These are phyloP conservation scores for Haematococcus sp. DNA, from an alignment of 139 green algal species.

Conservation along the genomic window DNA sequence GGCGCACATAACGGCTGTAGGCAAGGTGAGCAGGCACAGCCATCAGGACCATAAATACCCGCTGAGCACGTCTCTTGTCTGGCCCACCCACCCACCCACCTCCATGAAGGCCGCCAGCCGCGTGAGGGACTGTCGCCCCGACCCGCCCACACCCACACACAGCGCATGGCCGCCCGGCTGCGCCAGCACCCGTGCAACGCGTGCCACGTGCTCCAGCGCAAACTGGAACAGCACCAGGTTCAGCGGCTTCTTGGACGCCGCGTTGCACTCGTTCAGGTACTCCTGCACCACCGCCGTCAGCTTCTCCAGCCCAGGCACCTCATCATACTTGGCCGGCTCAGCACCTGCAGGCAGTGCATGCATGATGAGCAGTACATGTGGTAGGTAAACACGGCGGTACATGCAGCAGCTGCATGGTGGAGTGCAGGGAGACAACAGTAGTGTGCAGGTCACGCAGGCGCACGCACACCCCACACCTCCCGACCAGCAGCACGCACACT, in stretches of 20 bases:
- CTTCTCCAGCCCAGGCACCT: conserved; percentile 14
- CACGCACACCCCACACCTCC: too few species aligned
- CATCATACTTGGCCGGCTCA: conserved; percentile 23
- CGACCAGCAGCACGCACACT: too few species aligned
- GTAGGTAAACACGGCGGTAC: too few species aligned
- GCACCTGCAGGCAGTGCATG: not conserved
- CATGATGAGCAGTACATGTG: too few species aligned
- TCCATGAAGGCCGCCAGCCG: conserved; percentile 65
- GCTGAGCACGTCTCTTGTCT: conserved; percentile 25
- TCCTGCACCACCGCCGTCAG: conserved; percentile 43
- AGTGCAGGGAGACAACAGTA: too few species aligned
- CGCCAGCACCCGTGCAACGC: conserved; percentile 58
- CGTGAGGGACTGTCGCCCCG: conserved; percentile 62
- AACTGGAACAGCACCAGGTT: conserved; percentile 70
- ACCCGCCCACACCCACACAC: conserved; percentile 68
- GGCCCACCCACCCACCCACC: not conserved
- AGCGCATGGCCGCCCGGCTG: conserved; percentile 66
- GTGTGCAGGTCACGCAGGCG: too few species aligned
- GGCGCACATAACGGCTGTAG: not conserved
- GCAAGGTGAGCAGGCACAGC: not conserved
- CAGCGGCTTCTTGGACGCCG: conserved; percentile 66
- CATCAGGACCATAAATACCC: too few species aligned
- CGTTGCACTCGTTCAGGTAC: conserved; percentile 46
- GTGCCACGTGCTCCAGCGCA: conserved; percentile 67
- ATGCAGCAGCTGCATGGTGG: too few species aligned